phyloP scores from a whole-genome alignment of 192 early-diverging fungal species.

The Gaertneriomyces semiglobifer region DNA sequence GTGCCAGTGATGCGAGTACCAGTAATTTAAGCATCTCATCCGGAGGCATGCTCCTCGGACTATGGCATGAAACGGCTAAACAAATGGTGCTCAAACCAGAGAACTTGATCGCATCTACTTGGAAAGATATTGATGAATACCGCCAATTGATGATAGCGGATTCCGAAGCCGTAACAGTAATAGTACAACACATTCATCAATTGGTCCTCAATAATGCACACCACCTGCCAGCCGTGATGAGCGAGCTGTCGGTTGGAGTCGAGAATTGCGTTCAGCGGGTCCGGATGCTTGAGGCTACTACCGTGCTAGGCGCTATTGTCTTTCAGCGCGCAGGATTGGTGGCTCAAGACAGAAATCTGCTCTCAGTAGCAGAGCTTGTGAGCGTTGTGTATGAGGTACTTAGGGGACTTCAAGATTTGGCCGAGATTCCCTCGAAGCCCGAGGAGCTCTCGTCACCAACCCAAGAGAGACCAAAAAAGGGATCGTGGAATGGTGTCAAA shows the following conservation, averaged over 20 bases:
- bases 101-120: background rate
- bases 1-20: too few species aligned
- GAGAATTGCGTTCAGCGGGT: background rate
- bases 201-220: background rate
- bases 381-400: background rate
- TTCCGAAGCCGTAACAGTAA: background rate
- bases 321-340: background rate
- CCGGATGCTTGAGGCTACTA: background rate
- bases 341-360: background rate
- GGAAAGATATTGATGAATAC: background rate
- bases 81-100: too few species aligned
- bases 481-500: too few species aligned
- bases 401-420: background rate
- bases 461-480: too few species aligned
- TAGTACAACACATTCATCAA: background rate
- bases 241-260: background rate
- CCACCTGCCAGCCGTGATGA: background rate
- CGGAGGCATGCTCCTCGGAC: too few species aligned
- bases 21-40: too few species aligned
- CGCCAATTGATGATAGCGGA: background rate
- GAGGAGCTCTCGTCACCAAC: too few species aligned
- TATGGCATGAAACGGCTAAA: too few species aligned
- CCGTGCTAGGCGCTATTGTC: background rate
- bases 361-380: constrained; percentile 1
- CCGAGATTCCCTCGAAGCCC: too few species aligned